Evolutionary conservation across 2,329 filamentous ascomycete species (phyloP).

Genomic region (Fusarium xyrophilum): DNA sequence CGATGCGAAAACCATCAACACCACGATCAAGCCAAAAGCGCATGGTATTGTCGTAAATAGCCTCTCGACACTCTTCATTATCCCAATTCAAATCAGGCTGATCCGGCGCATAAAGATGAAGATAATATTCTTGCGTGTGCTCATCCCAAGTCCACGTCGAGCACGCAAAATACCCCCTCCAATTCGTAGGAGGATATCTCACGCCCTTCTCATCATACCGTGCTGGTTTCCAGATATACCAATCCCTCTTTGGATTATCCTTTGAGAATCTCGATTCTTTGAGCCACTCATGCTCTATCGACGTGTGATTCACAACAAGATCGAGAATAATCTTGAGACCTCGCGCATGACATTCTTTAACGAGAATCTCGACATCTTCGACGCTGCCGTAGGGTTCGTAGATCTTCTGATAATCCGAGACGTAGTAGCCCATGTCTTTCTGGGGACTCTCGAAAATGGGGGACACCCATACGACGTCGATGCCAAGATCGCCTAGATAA

Average conservation of each 20-base stretch:
- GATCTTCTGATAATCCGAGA: conserved; percentile 72
- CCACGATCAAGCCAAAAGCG: conserved; percentile 76
- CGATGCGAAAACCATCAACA: conserved; percentile 70
- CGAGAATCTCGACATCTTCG: conserved; percentile 68
- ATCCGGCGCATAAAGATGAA: conserved; percentile 69
- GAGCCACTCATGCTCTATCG: conserved; percentile 64
- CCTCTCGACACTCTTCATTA: conserved; percentile 67
- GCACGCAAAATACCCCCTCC: conserved; percentile 55
- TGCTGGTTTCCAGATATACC: conserved; percentile 70
- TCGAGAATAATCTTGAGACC: conserved; percentile 74
- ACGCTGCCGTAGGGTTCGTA: conserved; percentile 72
- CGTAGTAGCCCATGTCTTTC: conserved; percentile 75
- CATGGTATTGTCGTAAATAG: conserved; percentile 71
- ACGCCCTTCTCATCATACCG: conserved; percentile 60
- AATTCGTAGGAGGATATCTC: conserved; percentile 66
- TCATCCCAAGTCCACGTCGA: conserved; percentile 63
- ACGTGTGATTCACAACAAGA: conserved; percentile 76
- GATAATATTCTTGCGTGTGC: conserved; percentile 59
- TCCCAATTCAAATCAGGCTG: conserved; percentile 85
- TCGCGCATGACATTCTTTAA: conserved; percentile 64
- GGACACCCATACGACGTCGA: conserved; percentile 67
- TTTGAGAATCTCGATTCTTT: conserved; percentile 59
- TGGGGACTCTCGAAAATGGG: conserved; percentile 64
- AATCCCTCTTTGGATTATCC: conserved; percentile 62
- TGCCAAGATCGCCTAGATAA: conserved; percentile 67